phyloP scores from a whole-genome alignment of 768 basidiomycete species.

The Gymnopilus dilepis region DNA sequence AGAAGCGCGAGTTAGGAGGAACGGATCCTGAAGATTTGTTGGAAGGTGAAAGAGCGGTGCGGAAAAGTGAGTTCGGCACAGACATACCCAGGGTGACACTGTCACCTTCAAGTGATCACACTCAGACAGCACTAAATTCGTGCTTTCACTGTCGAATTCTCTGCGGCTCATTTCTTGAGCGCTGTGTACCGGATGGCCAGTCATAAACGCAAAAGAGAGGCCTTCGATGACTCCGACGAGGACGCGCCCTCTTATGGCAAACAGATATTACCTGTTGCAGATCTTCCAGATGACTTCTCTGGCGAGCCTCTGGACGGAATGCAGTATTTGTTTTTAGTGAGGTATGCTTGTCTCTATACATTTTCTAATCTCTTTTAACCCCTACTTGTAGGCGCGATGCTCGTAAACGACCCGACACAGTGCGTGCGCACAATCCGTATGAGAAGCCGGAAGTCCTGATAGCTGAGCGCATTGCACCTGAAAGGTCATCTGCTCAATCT shows the following conservation, averaged over 20 bases:
- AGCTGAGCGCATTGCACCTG: slow-evolving; percentile 8
- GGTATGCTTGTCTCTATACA: slow-evolving; percentile 46
- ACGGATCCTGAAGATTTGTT: too few species aligned
- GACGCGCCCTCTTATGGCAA: slow-evolving; percentile 67
- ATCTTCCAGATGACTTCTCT: slow-evolving; percentile 72
- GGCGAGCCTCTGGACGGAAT: slow-evolving; percentile 71
- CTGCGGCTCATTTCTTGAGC: background rate
- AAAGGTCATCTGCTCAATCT: slow-evolving; percentile 26
- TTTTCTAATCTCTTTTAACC: slow-evolving; percentile 3
- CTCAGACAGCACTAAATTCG: slow-evolving; percentile 13
- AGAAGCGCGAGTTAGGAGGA: too few species aligned
- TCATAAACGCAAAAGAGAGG: slow-evolving; percentile 62
- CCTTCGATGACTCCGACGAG: slow-evolving; percentile 56
- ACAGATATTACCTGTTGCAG: slow-evolving; percentile 83
- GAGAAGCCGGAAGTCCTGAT: slow-evolving; percentile 41
- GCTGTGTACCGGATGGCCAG: slow-evolving; percentile 26
- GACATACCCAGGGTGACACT: too few species aligned
- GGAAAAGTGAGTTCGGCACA: too few species aligned
- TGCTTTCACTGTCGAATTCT: background rate
- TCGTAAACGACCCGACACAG: slow-evolving; percentile 63
- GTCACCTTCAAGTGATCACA: background rate
- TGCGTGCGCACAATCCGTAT: slow-evolving; percentile 74
- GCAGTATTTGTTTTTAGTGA: slow-evolving; percentile 83
- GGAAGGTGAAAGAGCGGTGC: background rate
- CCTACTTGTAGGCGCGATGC: slow-evolving; percentile 66